A percentile compares a stretch with the other conserved stretches of the same genome.
Conservation (phyloP, 257 asterid species). For the Salvia hispanica region DNA sequence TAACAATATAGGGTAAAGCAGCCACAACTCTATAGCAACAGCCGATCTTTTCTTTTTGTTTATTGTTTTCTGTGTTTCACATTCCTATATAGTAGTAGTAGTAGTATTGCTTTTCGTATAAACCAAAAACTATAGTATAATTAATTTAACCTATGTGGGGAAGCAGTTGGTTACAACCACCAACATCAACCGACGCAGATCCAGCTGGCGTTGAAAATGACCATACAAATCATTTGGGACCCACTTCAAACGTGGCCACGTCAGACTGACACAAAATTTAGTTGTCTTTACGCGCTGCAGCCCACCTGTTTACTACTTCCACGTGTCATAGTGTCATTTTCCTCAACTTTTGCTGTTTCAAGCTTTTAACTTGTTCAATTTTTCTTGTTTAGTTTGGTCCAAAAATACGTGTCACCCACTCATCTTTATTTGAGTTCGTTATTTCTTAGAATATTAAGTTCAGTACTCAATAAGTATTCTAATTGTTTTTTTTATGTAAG, state of each 20-base stretch:
- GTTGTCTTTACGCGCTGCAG: slow-evolving; percentile 44
- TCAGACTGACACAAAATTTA: slow-evolving; percentile 50
- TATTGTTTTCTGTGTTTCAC: too few species aligned
- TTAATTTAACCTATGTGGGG: not conserved
- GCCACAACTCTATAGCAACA: too few species aligned
- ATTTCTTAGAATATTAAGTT: too few species aligned
- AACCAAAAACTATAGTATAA: not conserved
- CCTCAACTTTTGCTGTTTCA: slow-evolving; percentile 11
- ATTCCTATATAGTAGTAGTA: too few species aligned
- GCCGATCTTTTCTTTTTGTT: too few species aligned
- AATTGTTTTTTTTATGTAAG: too few species aligned
- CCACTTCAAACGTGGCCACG: slow-evolving; percentile 63
- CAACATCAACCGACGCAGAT: slow-evolving; percentile 31
- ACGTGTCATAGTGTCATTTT: slow-evolving; percentile 40
- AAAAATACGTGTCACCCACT: slow-evolving; percentile 2
- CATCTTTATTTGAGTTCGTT: not conserved
- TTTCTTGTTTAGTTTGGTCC: not conserved
- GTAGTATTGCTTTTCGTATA: too few species aligned
- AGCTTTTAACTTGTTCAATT: not conserved
- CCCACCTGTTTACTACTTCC: slow-evolving; percentile 29
- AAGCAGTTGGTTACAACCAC: slow-evolving; percentile 11
- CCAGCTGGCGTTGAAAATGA: slow-evolving; percentile 57
- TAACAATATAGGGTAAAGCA: too few species aligned
- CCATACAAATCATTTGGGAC: slow-evolving; percentile 36
- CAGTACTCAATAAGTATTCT: too few species aligned